A percentile compares a stretch with the other conserved stretches of the same genome.
Conservation (phyloP, 176 grass and related monocot species). For the Themeda triandra region DNA sequence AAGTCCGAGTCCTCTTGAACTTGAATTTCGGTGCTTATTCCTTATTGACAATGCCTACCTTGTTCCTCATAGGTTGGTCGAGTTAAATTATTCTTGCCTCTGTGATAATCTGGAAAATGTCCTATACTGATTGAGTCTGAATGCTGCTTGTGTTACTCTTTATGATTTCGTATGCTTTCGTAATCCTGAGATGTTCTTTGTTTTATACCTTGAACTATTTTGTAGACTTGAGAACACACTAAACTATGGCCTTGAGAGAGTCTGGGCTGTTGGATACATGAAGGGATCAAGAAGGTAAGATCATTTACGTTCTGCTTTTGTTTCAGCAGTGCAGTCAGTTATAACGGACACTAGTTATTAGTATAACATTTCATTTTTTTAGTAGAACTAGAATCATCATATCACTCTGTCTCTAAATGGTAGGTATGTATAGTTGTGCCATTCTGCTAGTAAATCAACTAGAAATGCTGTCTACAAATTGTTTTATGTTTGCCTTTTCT, state of each 20-base stretch:
- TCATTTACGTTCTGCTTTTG: slow-evolving; percentile 3
- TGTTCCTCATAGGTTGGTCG: neutral
- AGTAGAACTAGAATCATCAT: too few species aligned
- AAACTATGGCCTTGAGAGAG: slow-evolving; percentile 97
- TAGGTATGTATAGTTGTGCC: neutral
- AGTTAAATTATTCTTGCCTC: neutral
- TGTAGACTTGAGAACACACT: slow-evolving; percentile 96
- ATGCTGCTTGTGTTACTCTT: neutral
- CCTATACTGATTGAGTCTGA: neutral
- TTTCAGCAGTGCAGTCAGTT: neutral
- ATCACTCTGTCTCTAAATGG: too few species aligned
- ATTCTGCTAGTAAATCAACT: neutral
- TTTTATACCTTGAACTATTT: slow-evolving; percentile 21
- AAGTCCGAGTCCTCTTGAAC: neutral
- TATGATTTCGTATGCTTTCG: too few species aligned
- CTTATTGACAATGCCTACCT: neutral
- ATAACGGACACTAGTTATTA: neutral
- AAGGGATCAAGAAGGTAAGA: slow-evolving; percentile 96
- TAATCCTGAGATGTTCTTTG: slow-evolving; percentile 16
- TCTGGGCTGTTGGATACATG: slow-evolving; percentile 95
- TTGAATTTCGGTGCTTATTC: neutral
- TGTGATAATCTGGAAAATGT: neutral
- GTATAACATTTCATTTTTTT: too few species aligned
- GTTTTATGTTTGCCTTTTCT: neutral
- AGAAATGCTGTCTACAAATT: slow-evolving; percentile 3